Base-by-base conservation (phyloP, 768 basidiomycete species). In the Favolaschia claudopus region DNA sequence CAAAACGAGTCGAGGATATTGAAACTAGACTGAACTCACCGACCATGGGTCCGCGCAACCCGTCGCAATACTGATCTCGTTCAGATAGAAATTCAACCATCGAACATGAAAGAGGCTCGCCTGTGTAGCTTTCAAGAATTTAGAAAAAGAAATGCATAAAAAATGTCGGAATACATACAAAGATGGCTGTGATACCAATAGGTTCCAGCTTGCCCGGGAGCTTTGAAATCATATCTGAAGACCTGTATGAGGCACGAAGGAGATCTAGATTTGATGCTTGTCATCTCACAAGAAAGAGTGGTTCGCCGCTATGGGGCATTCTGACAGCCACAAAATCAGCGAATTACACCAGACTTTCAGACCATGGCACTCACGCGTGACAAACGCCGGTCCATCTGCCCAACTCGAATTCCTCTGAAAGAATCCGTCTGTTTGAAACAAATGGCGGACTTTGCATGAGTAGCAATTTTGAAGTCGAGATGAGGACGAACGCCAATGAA, bases 1-100 rank as follows among this genome's bases (percentile, higher is more conserved):
- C 8, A 14, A 38, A n/a, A 32, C 37, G 4, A 58, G 38, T 24
- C 14, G 10, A 15, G 45, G 27, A 7, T 4, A 14, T n/a, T 22
- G 20, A 34, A 3, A 3, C 5, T 10, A 42, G 33, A 9, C 8
- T 28, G 34, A 15, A 60, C 39, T 4, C 17, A 56, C 60, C 48
- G 7, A 85, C 75, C 32, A 85, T 33, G 3, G 79, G 73, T 0
- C 84, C 84, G 38, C 85, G 69, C 24, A 86, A 72, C 0, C 84
- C 85, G 51, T 86, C 85, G 47, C 85, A 86, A 55, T 85, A 85
- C 69, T 86, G 85, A 1, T 75, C 76, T 71, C 64, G 65, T 28
- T 70, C 63, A 63, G 37, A 73, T 43, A 50, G 74, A 72, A 29
- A 69, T 51, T 40, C 17, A 24, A 20, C n/a, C n/a, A n/a, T 32